Base-by-base conservation (phyloP, 345 rosid species). In the Orychophragmus violaceus region DNA sequence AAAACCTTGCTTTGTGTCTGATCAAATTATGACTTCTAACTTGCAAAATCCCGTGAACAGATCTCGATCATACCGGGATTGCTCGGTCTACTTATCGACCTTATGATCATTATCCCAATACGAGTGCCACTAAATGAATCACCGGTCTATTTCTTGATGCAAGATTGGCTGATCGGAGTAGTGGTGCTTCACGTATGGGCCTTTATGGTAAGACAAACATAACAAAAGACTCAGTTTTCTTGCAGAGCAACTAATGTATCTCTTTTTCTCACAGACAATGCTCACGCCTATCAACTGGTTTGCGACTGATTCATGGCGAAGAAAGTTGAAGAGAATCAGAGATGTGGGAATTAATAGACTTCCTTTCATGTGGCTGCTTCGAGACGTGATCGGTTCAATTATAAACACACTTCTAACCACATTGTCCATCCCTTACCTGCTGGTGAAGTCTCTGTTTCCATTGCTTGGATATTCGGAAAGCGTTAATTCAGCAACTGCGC, bases 141-240 rank as follows among this genome's bases (percentile, higher is more conserved):
- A 39, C 72, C 77, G 1, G 32, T 73, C 9, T 44, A 25, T 12
- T 29, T 39, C 37, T 49, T 49, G 77, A 2, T 48, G 27, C 66
- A 58, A 41, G 67, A 73, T 58, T 66, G 71, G 72, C n/a, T 65
- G 17, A 36, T 66, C 0, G 77, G 77, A 25, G 24, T 65, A 22
- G 36, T 51, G 24, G 30, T 65, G 48, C 72, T 73, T 36, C 54
- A 49, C 36, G 50, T 30, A 1, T 73, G 72, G 71, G 24, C 5
- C 42, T 1, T 28, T 6, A 12, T 73, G 72, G 77, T 73, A 57
- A 66, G 77, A 60, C 3, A 50, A 48, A 1, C 51, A 49, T 11
- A 33, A 11, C 11, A 33, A n/a, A 69, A 35, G 58, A 46, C 50
- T 6, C 7, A 16, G 10, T 14, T 41, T 62, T 16, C 14, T 41